Conservation (phyloP, 768 basidiomycete genomes). For the Auricularia sp. region DNA sequence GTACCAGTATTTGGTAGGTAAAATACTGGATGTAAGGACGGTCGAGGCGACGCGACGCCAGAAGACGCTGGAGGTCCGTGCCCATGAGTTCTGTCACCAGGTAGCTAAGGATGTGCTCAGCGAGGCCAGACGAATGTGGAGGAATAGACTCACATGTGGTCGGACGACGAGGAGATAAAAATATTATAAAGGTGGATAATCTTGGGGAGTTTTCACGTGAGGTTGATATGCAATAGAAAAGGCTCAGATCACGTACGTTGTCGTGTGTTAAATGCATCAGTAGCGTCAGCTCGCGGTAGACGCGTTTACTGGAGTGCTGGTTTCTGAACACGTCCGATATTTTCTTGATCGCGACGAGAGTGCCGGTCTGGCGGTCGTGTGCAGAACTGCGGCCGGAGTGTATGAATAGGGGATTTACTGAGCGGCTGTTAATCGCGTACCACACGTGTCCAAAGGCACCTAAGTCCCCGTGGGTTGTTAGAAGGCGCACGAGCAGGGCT, state of each 20-base stretch:
- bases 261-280: background rate
- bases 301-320: background rate
- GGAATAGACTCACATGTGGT: background rate
- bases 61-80: background rate
- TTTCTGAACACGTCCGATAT: background rate
- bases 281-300: background rate
- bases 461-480: background rate
- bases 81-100: constrained; percentile 1
- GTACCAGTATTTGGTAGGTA: background rate
- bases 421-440: background rate
- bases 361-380: background rate
- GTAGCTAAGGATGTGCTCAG: background rate
- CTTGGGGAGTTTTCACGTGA: background rate
- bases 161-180: background rate
- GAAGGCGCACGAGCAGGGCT: too few species aligned
- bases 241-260: background rate
- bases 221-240: too few species aligned
- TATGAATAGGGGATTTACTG: background rate
- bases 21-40: constrained; percentile 2
- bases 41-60: background rate
- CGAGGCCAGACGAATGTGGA: background rate
- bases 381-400: background rate
- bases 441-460: background rate
- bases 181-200: constrained; percentile 3
- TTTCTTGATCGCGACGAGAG: background rate